A percentile compares a stretch with the other conserved stretches of the same genome.
phyloP scores from a whole-genome alignment of 345 rosid species.

The Viola odorata region DNA sequence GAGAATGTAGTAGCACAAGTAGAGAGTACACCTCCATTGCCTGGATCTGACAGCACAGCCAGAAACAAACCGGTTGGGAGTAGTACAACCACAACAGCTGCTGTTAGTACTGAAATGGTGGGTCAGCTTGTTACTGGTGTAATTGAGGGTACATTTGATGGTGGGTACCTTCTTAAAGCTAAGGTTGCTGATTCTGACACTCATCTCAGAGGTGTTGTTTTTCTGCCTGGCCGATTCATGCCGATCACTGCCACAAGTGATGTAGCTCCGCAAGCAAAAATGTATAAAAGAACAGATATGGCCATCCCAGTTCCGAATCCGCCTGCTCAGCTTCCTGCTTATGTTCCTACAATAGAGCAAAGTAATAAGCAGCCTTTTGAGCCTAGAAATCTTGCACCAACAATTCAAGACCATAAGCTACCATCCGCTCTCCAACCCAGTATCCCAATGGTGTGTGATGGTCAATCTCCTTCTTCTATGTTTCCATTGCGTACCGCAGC shows the following conservation, averaged over 20 bases:
- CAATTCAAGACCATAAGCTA: conserved; percentile 18
- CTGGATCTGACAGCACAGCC: conserved; percentile 21
- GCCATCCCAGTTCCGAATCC: conserved; percentile 33
- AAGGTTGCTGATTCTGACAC: conserved; percentile 46
- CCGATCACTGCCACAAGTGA: conserved; percentile 56
- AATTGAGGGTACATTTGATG: conserved; percentile 57
- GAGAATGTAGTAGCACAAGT: conserved; percentile 22
- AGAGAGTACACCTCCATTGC: conserved; percentile 18
- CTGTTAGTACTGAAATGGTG: conserved; percentile 31
- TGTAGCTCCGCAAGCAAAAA: conserved; percentile 57
- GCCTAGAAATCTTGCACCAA: conserved; percentile 16
- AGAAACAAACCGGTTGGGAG: conserved; percentile 18
- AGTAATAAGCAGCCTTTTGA: conserved; percentile 30
- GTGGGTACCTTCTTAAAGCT: conserved; percentile 57
- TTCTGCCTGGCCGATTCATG: conserved; percentile 34
- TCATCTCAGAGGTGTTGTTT: conserved; percentile 53
- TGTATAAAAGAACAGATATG: conserved; percentile 40
- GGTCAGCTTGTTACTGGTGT: conserved; percentile 56
- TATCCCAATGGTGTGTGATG: conserved; percentile 15
- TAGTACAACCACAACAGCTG: conserved; percentile 8
- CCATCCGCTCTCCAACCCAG: conserved; percentile 19
- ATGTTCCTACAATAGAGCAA: conserved; percentile 19
- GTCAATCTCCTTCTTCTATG: conserved; percentile 23
- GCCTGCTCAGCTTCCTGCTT: conserved; percentile 10
- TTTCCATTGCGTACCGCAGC: conserved; percentile 17